Conservation (phyloP, 495 filamentous ascomycete species). For the Aspergillus bertholletiae region DNA sequence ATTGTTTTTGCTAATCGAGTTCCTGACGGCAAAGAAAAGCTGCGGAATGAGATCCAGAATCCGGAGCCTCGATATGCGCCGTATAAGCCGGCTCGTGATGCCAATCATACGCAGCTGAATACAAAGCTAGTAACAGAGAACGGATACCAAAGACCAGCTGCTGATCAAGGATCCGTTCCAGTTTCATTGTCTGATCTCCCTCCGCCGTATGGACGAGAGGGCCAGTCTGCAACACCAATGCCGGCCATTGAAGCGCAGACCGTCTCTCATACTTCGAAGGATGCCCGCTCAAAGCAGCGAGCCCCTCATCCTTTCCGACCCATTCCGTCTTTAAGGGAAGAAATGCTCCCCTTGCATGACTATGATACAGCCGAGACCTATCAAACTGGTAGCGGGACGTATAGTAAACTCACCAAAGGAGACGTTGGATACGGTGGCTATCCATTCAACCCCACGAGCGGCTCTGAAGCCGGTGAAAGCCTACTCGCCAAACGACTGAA, state of each 20-base stretch:
- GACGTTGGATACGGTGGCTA: conserved; percentile 64
- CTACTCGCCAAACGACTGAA: conserved; percentile 53
- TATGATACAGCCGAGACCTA: neutral
- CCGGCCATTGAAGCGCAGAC: neutral
- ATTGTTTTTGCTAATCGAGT: conserved; percentile 98
- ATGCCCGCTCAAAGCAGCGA: neutral
- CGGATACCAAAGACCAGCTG: conserved; percentile 53
- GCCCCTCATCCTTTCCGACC: conserved; percentile 18
- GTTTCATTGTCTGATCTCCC: neutral
- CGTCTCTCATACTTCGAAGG: neutral
- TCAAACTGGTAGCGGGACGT: conserved; percentile 29
- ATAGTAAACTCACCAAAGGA: conserved; percentile 65
- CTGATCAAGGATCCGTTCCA: conserved; percentile 44
- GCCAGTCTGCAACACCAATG: neutral
- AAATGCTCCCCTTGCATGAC: conserved; percentile 20
- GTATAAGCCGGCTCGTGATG: conserved; percentile 68
- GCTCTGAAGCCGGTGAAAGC: conserved; percentile 48
- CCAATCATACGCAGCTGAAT: conserved; percentile 21
- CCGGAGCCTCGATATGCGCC: conserved; percentile 83
- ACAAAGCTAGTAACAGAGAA: conserved; percentile 50
- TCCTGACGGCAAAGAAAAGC: conserved; percentile 90
- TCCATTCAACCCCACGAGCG: conserved; percentile 36
- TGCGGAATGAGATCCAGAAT: conserved; percentile 85
- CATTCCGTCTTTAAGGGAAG: conserved; percentile 19
- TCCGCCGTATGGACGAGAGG: neutral